A percentile compares a stretch with the other conserved stretches of the same genome.
Evolutionary conservation across 1,284 basidiomycete genomes (phyloP).

Genomic region (Puccinia horiana): DNA sequence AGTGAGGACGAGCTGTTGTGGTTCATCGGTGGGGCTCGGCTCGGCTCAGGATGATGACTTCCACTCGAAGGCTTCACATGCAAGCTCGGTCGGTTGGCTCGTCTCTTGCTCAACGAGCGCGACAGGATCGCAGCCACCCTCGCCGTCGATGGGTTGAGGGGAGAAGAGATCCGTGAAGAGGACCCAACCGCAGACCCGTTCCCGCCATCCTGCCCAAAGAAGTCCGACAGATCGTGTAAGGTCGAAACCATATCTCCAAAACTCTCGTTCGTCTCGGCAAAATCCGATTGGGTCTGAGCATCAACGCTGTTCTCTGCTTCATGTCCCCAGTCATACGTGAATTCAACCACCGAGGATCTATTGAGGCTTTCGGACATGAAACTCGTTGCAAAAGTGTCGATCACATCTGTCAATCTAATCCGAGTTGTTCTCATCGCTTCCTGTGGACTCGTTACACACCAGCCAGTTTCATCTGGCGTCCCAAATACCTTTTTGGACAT

Average conservation of each 20-base stretch:
- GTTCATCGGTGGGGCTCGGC: background rate
- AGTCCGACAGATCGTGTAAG: slow-evolving; percentile 79
- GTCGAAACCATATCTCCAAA: slow-evolving; percentile 83
- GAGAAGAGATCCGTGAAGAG: slow-evolving; percentile 29
- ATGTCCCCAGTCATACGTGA: slow-evolving; percentile 45
- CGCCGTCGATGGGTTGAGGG: slow-evolving; percentile 47
- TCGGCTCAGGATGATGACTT: background rate
- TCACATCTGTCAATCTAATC: slow-evolving; percentile 76
- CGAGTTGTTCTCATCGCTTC: slow-evolving; percentile 69
- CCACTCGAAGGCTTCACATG: slow-evolving; percentile 19
- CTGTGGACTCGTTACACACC: slow-evolving; percentile 74
- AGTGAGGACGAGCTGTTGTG: slow-evolving; percentile 2
- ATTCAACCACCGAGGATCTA: slow-evolving; percentile 59
- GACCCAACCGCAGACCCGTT: background rate
- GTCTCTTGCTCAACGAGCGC: slow-evolving; percentile 45
- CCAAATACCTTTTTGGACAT: slow-evolving; percentile 69
- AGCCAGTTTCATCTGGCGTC: slow-evolving; percentile 75
- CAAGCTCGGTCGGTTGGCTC: slow-evolving; percentile 46
- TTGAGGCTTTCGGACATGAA: slow-evolving; percentile 62
- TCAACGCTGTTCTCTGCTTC: slow-evolving; percentile 37
- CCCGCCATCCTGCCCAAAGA: slow-evolving; percentile 65
- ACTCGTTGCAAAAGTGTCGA: slow-evolving; percentile 73
- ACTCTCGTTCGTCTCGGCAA: slow-evolving; percentile 64
- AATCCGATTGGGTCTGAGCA: slow-evolving; percentile 57
- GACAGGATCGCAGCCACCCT: slow-evolving; percentile 46